Evolutionary conservation across 1,284 basidiomycete species (phyloP).

Genomic region (Heliocybe sulcata): DNA sequence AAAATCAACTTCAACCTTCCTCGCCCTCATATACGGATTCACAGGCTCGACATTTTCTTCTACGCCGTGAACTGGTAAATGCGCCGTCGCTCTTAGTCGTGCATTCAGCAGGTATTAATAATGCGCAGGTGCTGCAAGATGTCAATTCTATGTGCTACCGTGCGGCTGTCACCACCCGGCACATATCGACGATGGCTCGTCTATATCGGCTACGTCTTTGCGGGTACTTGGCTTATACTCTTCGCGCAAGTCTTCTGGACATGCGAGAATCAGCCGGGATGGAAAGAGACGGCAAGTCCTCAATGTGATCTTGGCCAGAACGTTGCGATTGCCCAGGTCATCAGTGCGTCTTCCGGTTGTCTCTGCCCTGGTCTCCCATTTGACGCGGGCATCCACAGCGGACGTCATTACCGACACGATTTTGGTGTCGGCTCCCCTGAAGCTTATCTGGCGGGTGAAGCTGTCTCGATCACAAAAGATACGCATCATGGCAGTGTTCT

Average conservation of each 20-base stretch:
- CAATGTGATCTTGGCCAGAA: slow-evolving; percentile 5
- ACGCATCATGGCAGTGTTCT: slow-evolving; percentile 17
- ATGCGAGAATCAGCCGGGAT: slow-evolving; percentile 4
- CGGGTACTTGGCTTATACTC: background rate
- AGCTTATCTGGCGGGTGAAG: slow-evolving; percentile 13
- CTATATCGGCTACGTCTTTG: background rate
- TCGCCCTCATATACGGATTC: background rate
- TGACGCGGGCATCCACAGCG: slow-evolving; percentile 14
- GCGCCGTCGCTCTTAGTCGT: background rate
- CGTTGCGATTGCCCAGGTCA: slow-evolving; percentile 6
- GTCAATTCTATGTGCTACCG: slow-evolving; percentile 4
- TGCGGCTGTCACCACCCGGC: background rate
- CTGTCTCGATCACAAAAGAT: slow-evolving; percentile 14
- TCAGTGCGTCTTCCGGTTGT: background rate
- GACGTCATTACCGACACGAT: slow-evolving; percentile 16
- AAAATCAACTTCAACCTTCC: background rate
- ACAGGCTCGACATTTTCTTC: background rate
- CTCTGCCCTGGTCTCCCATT: slow-evolving; percentile 15
- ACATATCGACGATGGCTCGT: background rate
- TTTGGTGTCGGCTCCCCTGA: slow-evolving; percentile 15
- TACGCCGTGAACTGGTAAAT: background rate
- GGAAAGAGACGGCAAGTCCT: background rate
- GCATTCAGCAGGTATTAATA: background rate
- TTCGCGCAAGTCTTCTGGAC: slow-evolving; percentile 6
- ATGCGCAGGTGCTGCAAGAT: background rate